A percentile compares a stretch with the other conserved stretches of the same genome.
Conservation (phyloP, 1,284 basidiomycete species). For the Peniophora sp. region DNA sequence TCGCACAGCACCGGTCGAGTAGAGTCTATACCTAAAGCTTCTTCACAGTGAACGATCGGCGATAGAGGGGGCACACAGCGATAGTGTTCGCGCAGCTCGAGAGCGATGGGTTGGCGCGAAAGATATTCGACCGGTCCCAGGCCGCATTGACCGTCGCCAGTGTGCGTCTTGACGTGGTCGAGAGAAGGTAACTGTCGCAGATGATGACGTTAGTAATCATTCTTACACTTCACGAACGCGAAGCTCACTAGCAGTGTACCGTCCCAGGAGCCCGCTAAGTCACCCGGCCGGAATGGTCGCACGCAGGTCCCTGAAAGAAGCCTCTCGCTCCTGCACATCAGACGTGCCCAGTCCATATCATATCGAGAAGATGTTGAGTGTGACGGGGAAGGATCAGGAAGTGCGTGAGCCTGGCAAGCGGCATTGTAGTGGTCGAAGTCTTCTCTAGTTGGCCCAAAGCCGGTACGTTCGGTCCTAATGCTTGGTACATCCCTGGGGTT, state of each 20-base stretch:
- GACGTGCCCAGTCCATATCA: slow-evolving; percentile 4
- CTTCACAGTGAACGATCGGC: background rate
- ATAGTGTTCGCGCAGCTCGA: slow-evolving; percentile 4
- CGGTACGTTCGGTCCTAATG: slow-evolving; percentile 15
- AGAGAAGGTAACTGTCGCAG: no score
- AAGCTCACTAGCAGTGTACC: slow-evolving; percentile 10
- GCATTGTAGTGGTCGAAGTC: slow-evolving; percentile 35
- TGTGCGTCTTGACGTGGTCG: no score
- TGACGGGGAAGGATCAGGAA: background rate
- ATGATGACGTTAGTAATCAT: no score
- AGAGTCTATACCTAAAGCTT: no score
- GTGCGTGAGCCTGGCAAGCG: slow-evolving; percentile 19
- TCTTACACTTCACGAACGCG: background rate
- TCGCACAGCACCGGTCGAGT: no score
- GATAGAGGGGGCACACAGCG: slow-evolving; percentile 2
- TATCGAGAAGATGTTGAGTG: background rate
- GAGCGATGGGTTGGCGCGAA: background rate
- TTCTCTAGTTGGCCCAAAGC: slow-evolving; percentile 31
- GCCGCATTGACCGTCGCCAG: background rate
- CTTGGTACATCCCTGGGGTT: slow-evolving; percentile 29
- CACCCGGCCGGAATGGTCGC: slow-evolving; percentile 9
- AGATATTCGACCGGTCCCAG: background rate
- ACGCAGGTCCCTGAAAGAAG: background rate
- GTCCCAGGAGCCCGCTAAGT: slow-evolving; percentile 12
- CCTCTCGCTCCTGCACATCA: background rate